Conservation (phyloP, 805 yeast genomes). For the Candida suzukii region DNA sequence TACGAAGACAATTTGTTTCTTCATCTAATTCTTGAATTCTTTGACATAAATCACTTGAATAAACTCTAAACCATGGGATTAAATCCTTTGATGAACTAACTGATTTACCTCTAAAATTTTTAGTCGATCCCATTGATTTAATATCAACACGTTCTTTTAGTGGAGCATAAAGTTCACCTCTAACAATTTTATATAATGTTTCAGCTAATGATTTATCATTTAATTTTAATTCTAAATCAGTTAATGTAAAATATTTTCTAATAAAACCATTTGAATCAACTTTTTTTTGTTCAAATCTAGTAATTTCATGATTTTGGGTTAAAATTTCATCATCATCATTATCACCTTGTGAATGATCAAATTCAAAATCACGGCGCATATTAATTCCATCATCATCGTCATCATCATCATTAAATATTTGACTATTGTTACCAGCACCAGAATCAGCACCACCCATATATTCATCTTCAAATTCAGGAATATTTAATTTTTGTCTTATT, state of each 20-base stretch:
- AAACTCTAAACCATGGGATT: constrained; percentile 74
- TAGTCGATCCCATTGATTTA: constrained; percentile 85
- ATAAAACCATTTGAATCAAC: constrained; percentile 42
- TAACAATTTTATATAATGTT: constrained; percentile 50
- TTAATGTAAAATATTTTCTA: constrained; percentile 37
- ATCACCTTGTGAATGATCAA: not conserved
- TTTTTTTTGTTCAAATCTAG: not conserved
- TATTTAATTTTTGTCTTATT: constrained; percentile 40
- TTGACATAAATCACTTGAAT: constrained; percentile 68
- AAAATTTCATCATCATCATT: not conserved
- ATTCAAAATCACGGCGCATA: not conserved
- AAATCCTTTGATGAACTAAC: constrained; percentile 52
- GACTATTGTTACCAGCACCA: not conserved
- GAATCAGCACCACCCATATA: not conserved
- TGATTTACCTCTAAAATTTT: constrained; percentile 59
- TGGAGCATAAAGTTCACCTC: constrained; percentile 55
- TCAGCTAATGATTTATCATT: constrained; percentile 40
- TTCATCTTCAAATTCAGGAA: constrained; percentile 31
- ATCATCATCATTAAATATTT: constrained; percentile 5
- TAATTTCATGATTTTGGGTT: not conserved
- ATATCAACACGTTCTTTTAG: constrained; percentile 53
- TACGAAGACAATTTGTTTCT: constrained; percentile 33
- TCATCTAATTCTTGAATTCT: constrained; percentile 70
- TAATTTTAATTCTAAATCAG: constrained; percentile 26
- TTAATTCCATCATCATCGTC: not conserved